Evolutionary conservation across 2,329 filamentous ascomycete species (phyloP).

Genomic region (Fonsecaea monophora): DNA sequence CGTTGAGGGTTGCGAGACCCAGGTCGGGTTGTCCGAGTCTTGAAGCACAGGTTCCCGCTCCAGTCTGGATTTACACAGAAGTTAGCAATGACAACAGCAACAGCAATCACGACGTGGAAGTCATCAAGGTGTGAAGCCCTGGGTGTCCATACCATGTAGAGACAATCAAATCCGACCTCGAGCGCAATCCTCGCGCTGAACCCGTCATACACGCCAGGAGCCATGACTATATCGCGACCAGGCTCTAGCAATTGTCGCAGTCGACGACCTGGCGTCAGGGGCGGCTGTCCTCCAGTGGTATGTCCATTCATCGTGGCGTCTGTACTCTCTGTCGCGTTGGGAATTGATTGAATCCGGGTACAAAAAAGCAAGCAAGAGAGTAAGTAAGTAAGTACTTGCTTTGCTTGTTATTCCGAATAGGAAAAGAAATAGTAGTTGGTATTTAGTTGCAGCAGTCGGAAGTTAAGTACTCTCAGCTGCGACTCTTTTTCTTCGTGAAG

Average conservation of each 20-base stretch:
- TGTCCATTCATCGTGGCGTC: not conserved
- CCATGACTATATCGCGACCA: conserved; percentile 46
- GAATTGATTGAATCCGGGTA: too few relatives aligned
- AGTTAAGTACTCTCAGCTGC: too few relatives aligned
- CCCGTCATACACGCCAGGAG: conserved; percentile 72
- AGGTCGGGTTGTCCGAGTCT: conserved; percentile 58
- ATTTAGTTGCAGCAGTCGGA: too few relatives aligned
- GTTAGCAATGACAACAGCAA: not conserved
- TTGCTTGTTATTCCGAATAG: too few relatives aligned
- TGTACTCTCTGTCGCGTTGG: too few relatives aligned
- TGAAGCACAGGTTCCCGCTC: conserved; percentile 59
- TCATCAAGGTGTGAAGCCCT: too few relatives aligned
- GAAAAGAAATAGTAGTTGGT: too few relatives aligned
- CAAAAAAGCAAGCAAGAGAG: too few relatives aligned
- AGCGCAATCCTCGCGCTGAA: conserved; percentile 1
- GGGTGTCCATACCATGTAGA: conserved; percentile 66
- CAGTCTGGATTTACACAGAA: conserved; percentile 44
- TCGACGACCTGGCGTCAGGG: not conserved
- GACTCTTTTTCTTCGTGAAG: too few relatives aligned
- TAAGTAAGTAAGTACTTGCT: too few relatives aligned
- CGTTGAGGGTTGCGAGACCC: conserved; percentile 59
- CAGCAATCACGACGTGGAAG: not conserved
- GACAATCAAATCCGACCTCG: conserved; percentile 65
- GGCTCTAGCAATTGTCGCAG: conserved; percentile 7
- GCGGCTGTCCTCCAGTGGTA: not conserved